Conservation (phyloP, 768 basidiomycete species). For the Rhodocollybia butyracea region DNA sequence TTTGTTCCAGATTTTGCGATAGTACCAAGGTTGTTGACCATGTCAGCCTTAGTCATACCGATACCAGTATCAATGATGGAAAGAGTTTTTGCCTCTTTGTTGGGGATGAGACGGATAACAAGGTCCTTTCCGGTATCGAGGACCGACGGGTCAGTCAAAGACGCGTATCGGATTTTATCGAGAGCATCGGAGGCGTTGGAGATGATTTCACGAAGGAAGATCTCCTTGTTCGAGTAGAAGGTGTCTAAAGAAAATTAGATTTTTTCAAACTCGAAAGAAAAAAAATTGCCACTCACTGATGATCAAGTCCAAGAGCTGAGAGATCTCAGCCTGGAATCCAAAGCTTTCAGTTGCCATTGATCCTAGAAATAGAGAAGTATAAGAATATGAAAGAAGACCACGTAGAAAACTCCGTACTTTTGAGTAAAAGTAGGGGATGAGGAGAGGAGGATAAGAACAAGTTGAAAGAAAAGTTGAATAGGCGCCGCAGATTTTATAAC, state of each 20-base stretch:
- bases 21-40: conserved; percentile 98
- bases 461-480: background rate
- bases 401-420: background rate
- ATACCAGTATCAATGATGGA: conserved; percentile 93
- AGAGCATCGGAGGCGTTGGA: conserved; percentile 98
- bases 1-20: conserved; percentile 95
- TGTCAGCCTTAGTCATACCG: conserved; percentile 99
- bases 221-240: conserved; percentile 99
- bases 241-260: conserved; percentile 59
- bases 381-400: background rate
- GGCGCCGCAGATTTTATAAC: background rate
- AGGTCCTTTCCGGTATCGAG: conserved; percentile 93
- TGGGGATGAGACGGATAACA: conserved; percentile 89
- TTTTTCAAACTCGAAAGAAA: background rate
- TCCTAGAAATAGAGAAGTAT: conserved; percentile 12
- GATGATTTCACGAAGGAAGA: conserved; percentile 98
- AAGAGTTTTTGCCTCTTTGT: conserved; percentile 94
- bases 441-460: background rate
- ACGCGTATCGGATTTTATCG: conserved; percentile 98
- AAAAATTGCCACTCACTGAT: conserved; percentile 70
- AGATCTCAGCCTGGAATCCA: conserved; percentile 99
- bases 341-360: conserved; percentile 82
- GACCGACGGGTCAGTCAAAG: conserved; percentile 86
- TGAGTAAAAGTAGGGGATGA: background rate
- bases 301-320: conserved; percentile 96